phyloP scores from a whole-genome alignment of 495 filamentous ascomycete species.

The Parachaetomium inaequale region DNA sequence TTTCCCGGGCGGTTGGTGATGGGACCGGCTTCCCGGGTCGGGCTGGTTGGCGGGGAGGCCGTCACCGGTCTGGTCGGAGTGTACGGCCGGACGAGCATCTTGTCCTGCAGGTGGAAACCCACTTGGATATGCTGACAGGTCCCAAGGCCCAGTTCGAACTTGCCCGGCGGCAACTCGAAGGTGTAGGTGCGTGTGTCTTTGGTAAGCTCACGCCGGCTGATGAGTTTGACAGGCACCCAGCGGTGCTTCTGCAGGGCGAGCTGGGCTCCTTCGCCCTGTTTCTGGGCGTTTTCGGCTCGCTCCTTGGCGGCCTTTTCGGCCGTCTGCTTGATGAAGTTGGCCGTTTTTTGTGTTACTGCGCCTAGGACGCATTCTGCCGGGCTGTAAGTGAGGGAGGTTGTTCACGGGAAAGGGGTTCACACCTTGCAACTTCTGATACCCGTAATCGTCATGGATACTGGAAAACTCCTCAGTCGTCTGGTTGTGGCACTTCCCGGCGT shows the following conservation, averaged over 20 bases:
- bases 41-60: background rate
- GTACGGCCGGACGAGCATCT: constrained; percentile 24
- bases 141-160: constrained; percentile 25
- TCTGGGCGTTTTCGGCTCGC: constrained; percentile 5
- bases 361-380: constrained; percentile 37
- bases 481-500: constrained; percentile 16
- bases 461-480: constrained; percentile 12
- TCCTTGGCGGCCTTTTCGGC: constrained; percentile 30
- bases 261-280: background rate
- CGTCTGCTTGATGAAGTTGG: constrained; percentile 32
- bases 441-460: constrained; percentile 18
- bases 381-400: background rate
- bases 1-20: background rate
- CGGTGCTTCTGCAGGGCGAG: constrained; percentile 15
- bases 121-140: constrained; percentile 38
- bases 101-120: constrained; percentile 33
- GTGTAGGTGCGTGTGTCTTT: constrained; percentile 32
- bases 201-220: constrained; percentile 22
- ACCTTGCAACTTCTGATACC: constrained; percentile 14
- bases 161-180: constrained; percentile 27
- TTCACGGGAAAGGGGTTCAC: background rate
- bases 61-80: constrained; percentile 16
- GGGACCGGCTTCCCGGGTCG: background rate
- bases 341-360: constrained; percentile 36
- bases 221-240: constrained; percentile 24